phyloP scores from a whole-genome alignment of 305 asterid genomes.

The Fraxinus floribunda region DNA sequence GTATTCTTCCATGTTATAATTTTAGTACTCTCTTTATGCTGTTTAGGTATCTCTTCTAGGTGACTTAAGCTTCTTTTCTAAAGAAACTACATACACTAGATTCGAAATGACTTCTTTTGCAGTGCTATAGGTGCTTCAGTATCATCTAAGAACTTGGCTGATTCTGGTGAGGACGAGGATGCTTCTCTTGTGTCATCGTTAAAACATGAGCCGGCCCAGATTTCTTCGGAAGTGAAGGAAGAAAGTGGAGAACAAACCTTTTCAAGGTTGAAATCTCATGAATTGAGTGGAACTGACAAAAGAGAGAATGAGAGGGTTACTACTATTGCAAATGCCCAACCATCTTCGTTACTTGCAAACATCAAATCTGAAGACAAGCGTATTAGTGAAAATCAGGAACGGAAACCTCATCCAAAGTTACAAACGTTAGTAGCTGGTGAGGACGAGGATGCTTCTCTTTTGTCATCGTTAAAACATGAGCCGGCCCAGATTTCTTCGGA shows the following conservation, averaged over 20 bases:
- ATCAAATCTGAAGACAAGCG: conserved; percentile 29
- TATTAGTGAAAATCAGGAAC: conserved; percentile 24
- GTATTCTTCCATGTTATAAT: conserved; percentile 35
- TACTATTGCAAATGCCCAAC: conserved; percentile 21
- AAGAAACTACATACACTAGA: conserved; percentile 20
- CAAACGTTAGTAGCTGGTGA: conserved; percentile 41
- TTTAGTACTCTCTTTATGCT: background rate
- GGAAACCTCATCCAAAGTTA: conserved; percentile 29
- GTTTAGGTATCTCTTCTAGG: conserved; percentile 20
- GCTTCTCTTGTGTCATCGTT: conserved; percentile 26
- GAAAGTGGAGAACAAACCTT: conserved; percentile 25
- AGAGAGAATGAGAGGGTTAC: conserved; percentile 29
- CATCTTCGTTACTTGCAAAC: conserved; percentile 31
- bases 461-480: conserved; percentile 26
- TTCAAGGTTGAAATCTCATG: conserved; percentile 29
- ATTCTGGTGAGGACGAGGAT: conserved; percentile 45
- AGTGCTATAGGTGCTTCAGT: conserved; percentile 60
- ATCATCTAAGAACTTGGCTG: conserved; percentile 36
- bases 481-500: conserved; percentile 34
- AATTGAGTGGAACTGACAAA: conserved; percentile 29
- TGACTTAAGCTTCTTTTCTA: background rate
- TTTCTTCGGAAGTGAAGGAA: conserved; percentile 35
- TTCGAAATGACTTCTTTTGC: conserved; percentile 30
- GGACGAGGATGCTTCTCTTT: conserved; percentile 39
- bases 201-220: conserved; percentile 27